A percentile compares a stretch with the other conserved stretches of the same genome.
Conservation (phyloP, 768 basidiomycete genomes). For the Lentinula boryana region DNA sequence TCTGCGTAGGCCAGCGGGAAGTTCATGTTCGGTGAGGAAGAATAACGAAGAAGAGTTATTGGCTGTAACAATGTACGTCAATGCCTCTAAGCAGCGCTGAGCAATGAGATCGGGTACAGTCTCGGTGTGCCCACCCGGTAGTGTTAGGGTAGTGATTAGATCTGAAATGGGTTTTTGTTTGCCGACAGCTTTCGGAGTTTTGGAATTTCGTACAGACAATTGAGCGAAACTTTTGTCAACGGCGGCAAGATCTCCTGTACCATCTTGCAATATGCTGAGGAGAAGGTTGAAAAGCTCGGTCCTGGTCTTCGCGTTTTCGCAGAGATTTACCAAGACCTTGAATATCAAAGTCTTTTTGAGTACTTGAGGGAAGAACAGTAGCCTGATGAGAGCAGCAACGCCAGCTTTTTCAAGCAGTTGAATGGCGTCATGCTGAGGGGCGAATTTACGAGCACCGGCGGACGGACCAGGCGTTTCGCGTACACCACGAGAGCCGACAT, state of each 20-base stretch:
- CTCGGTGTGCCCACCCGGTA: slow-evolving; percentile 59
- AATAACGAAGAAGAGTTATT: slow-evolving; percentile 85
- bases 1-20: slow-evolving; percentile 71
- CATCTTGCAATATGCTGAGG: slow-evolving; percentile 91
- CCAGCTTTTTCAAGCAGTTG: slow-evolving; percentile 89
- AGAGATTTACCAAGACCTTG: slow-evolving; percentile 89
- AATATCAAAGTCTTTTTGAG: slow-evolving; percentile 80
- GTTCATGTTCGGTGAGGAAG: slow-evolving; percentile 95
- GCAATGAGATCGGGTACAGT: slow-evolving; percentile 89
- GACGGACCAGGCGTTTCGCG: slow-evolving; percentile 19
- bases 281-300: slow-evolving; percentile 92
- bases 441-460: slow-evolving; percentile 38
- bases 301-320: slow-evolving; percentile 90
- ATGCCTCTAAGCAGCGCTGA: slow-evolving; percentile 88
- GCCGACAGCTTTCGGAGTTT: slow-evolving; percentile 51
- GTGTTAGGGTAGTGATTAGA: slow-evolving; percentile 39
- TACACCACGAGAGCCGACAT: slow-evolving; percentile 16
- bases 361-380: slow-evolving; percentile 95
- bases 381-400: slow-evolving; percentile 81
- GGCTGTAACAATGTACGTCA: slow-evolving; percentile 79
- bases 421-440: slow-evolving; percentile 76
- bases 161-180: slow-evolving; percentile 67
- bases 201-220: slow-evolving; percentile 67
- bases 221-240: slow-evolving; percentile 94
- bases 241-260: slow-evolving; percentile 84